Conservation (phyloP, 495 filamentous ascomycete genomes). For the Tirmania nivea region DNA sequence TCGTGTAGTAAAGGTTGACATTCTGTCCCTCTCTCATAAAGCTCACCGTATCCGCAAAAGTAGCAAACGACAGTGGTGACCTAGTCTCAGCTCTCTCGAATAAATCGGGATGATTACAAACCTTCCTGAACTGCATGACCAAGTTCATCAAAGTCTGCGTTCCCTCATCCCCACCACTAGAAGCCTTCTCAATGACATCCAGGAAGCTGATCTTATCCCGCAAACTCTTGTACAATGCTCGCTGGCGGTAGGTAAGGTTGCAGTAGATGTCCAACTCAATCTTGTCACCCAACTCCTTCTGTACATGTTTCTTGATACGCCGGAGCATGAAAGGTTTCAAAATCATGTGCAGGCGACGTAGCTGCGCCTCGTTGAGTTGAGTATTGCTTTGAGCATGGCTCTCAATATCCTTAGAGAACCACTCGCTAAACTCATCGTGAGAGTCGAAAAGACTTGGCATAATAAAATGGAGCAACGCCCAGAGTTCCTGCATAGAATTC, state of each 20-base stretch:
- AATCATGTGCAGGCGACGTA: slow-evolving; percentile 94
- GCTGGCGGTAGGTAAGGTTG: slow-evolving; percentile 88
- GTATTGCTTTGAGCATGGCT: slow-evolving; percentile 97
- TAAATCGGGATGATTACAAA: slow-evolving; percentile 94
- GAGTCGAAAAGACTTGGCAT: slow-evolving; percentile 98
- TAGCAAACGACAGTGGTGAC: slow-evolving; percentile 58
- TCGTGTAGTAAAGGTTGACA: slow-evolving; percentile 68
- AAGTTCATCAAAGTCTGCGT: slow-evolving; percentile 95
- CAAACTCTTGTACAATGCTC: slow-evolving; percentile 76
- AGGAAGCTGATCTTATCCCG: slow-evolving; percentile 96
- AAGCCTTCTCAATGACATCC: slow-evolving; percentile 94
- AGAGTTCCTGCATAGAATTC: slow-evolving; percentile 70
- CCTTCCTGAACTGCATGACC: slow-evolving; percentile 99
- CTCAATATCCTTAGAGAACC: slow-evolving; percentile 99
- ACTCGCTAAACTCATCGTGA: slow-evolving; percentile 97
- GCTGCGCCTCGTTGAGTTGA: slow-evolving; percentile 92
- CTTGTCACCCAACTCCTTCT: slow-evolving; percentile 97
- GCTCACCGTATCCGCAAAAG: slow-evolving; percentile 83
- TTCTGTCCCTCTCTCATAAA: slow-evolving; percentile 74
- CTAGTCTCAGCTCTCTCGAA: slow-evolving; percentile 86
- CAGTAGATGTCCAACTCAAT: slow-evolving; percentile 92
- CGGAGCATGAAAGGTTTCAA: slow-evolving; percentile 98
- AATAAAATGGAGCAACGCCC: slow-evolving; percentile 96
- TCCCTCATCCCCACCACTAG: slow-evolving; percentile 80
- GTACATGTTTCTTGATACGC: slow-evolving; percentile 96